Conservation (phyloP, 345 rosid species). For the Syzygium aqueum region DNA sequence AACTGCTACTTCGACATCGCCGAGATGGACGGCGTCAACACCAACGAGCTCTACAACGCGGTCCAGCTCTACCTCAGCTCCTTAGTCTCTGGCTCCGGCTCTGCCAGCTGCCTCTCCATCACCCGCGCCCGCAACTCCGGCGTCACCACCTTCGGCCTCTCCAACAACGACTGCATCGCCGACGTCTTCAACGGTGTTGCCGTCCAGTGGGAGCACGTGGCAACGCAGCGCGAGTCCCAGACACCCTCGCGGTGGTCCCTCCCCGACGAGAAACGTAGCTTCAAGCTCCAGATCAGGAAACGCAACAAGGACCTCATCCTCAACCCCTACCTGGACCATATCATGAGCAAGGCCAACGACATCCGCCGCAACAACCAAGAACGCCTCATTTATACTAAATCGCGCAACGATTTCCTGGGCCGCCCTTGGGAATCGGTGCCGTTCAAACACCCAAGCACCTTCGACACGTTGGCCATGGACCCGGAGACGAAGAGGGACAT, state of each 20-base stretch:
- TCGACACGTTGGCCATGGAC: constrained; percentile 82
- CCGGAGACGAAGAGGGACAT: constrained; percentile 49
- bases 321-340: constrained; percentile 55
- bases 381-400: constrained; percentile 61
- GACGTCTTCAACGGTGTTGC: constrained; percentile 55
- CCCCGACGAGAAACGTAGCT: constrained; percentile 82
- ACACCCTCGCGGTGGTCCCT: constrained; percentile 78
- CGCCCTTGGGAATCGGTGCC: constrained; percentile 25
- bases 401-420: constrained; percentile 17
- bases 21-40: constrained; percentile 89
- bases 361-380: constrained; percentile 69
- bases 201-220: constrained; percentile 84
- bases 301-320: constrained; percentile 55
- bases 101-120: constrained; percentile 72
- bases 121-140: constrained; percentile 72
- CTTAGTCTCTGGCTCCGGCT: constrained; percentile 53
- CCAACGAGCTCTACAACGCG: constrained; percentile 95
- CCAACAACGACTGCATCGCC: constrained; percentile 58
- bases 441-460: constrained; percentile 72
- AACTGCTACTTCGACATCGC: constrained; percentile 82
- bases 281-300: constrained; percentile 62
- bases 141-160: constrained; percentile 5
- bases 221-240: constrained; percentile 63
- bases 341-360: constrained; percentile 52
- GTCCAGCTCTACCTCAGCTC: constrained; percentile 84